Conservation (phyloP, 2,329 filamentous ascomycete species). For the Xylariaceae sp. region DNA sequence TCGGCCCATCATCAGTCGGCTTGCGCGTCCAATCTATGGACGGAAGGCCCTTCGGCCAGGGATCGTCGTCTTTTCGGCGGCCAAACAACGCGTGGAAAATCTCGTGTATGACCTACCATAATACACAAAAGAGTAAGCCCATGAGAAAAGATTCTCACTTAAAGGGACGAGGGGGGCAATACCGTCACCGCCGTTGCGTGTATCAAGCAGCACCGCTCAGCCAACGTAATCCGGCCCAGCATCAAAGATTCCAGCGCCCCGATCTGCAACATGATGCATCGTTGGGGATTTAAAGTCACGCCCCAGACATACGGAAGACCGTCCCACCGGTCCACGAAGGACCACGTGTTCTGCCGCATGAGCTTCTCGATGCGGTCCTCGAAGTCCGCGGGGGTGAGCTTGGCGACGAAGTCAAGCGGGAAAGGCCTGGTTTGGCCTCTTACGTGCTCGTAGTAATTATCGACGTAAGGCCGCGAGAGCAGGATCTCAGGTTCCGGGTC, state of each 20-base stretch:
- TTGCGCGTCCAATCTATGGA: neutral
- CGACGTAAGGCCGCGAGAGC: neutral
- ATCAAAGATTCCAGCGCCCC: neutral
- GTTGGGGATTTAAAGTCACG: neutral
- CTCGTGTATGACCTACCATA: conserved; percentile 7
- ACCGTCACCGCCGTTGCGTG: neutral
- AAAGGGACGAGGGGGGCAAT: neutral
- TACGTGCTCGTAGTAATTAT: neutral
- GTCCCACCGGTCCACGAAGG: neutral
- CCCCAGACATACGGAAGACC: no score
- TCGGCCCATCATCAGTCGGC: no score
- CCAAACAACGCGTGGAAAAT: conserved; percentile 1
- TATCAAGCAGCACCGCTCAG: conserved; percentile 5
- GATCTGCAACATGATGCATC: neutral
- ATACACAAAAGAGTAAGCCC: neutral
- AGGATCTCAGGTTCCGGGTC: neutral
- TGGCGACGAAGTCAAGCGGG: neutral
- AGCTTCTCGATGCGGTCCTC: neutral
- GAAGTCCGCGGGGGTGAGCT: neutral
- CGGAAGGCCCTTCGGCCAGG: neutral
- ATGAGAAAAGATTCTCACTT: no score
- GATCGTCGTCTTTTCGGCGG: neutral
- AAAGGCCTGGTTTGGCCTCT: neutral
- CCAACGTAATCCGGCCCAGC: neutral
- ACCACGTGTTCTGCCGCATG: neutral